Conservation (phyloP, 805 yeast species). For the Sungouiozyma ichnusensis region DNA sequence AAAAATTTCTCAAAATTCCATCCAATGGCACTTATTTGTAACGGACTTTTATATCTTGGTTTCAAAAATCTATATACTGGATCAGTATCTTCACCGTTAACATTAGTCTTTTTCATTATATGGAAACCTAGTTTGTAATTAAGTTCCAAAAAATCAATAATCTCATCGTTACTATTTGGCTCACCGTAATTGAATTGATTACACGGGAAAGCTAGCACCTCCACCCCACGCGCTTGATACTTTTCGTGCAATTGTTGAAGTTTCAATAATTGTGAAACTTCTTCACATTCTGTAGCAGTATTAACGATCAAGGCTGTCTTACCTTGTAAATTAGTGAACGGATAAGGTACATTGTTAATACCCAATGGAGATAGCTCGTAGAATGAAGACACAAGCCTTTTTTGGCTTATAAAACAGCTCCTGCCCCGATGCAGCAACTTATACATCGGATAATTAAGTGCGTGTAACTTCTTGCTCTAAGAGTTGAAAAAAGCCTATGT, state of each 20-base stretch:
- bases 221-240: slow-evolving; percentile 53
- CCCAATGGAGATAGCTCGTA: slow-evolving; percentile 56
- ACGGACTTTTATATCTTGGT: slow-evolving; percentile 40
- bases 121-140: slow-evolving; percentile 95
- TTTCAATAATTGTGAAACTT: slow-evolving; percentile 65
- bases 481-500: too few species aligned
- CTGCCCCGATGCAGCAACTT: too few species aligned
- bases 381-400: slow-evolving; percentile 32
- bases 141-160: slow-evolving; percentile 56
- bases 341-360: slow-evolving; percentile 44
- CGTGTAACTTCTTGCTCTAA: too few species aligned
- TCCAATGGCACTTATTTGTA: slow-evolving; percentile 60
- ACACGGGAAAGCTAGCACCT: slow-evolving; percentile 78
- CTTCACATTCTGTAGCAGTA: slow-evolving; percentile 78
- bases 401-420: neutral
- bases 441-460: too few species aligned
- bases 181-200: slow-evolving; percentile 81
- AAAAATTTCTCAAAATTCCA: slow-evolving; percentile 78
- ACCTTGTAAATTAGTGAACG: slow-evolving; percentile 54
- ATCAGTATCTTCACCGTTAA: slow-evolving; percentile 73
- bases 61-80: slow-evolving; percentile 76
- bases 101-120: slow-evolving; percentile 73
- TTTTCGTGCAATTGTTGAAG: slow-evolving; percentile 58
- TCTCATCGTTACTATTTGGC: slow-evolving; percentile 58
- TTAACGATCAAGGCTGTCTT: slow-evolving; percentile 78